Evolutionary conservation across 208 protist genomes (phyloP).

Genomic region (Leishmania amazonensis): DNA sequence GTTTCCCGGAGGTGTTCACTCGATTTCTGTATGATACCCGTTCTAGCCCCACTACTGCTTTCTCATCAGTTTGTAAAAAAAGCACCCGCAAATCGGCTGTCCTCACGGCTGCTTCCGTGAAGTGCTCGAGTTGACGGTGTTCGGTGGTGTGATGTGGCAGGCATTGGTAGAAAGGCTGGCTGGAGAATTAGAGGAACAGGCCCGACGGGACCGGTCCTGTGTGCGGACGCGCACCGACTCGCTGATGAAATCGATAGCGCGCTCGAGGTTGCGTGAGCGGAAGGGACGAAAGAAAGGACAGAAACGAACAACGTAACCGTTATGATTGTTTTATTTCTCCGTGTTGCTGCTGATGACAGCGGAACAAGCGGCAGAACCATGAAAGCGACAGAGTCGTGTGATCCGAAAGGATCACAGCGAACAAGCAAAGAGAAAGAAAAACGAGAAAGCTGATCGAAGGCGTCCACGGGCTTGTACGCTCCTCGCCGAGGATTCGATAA

Average conservation of each 20-base stretch:
- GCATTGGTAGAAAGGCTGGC: too few relatives aligned
- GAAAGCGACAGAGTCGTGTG: too few relatives aligned
- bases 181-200: neutral
- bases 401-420: neutral
- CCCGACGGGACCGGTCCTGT: neutral
- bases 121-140: too few relatives aligned
- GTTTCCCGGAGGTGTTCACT: too few relatives aligned
- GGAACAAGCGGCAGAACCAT: neutral
- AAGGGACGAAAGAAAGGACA: neutral
- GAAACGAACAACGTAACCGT: neutral
- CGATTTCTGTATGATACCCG: rapidly evolving
- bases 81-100: neutral
- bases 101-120: neutral
- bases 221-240: rapidly evolving
- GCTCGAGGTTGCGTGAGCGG: neutral
- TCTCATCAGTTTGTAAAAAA: too few relatives aligned
- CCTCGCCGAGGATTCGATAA: neutral
- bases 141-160: too few relatives aligned
- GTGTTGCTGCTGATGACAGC: neutral
- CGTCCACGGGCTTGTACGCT: neutral
- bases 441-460: too few relatives aligned
- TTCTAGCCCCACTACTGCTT: too few relatives aligned
- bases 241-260: neutral
- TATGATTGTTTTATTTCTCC: too few relatives aligned
- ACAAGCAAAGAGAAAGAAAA: neutral